Conservation (phyloP, 2,329 filamentous ascomycete species). For the Atkinsonella texensis region DNA sequence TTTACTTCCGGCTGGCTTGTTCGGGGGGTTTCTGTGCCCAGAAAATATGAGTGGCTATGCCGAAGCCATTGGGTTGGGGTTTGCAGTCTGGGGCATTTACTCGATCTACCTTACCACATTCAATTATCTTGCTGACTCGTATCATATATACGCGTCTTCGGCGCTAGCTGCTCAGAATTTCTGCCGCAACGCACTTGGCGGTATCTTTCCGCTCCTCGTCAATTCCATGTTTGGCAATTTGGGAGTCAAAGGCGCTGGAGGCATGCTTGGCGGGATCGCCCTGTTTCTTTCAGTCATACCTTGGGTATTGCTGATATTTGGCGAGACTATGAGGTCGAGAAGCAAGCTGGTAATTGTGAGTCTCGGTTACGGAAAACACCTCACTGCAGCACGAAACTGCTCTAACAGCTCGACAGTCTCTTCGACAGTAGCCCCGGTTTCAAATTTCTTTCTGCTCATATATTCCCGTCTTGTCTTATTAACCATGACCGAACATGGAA, state of each 20-base stretch:
- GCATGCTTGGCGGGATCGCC: constrained; percentile 63
- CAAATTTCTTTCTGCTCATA: no score
- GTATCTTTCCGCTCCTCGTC: constrained; percentile 69
- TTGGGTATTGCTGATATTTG: constrained; percentile 73
- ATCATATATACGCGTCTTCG: constrained; percentile 73
- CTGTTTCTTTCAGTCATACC: constrained; percentile 64
- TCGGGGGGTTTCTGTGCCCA: constrained; percentile 29
- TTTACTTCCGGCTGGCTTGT: constrained; percentile 67
- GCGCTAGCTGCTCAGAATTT: constrained; percentile 79
- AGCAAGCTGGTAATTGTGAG: constrained; percentile 63
- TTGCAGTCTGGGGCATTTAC: constrained; percentile 78
- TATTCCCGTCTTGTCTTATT: no score
- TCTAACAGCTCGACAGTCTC: not conserved
- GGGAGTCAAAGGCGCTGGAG: constrained; percentile 59
- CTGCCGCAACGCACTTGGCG: constrained; percentile 73
- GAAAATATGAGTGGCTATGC: constrained; percentile 15
- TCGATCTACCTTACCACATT: constrained; percentile 80
- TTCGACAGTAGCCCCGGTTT: not conserved
- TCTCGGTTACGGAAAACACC: not conserved
- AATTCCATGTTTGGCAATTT: constrained; percentile 60
- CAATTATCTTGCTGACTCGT: constrained; percentile 85
- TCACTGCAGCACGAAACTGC: not conserved
- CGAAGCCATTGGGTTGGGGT: constrained; percentile 46
- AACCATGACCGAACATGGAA: no score
- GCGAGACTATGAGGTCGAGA: constrained; percentile 59